Base-by-base conservation (phyloP, 306 rosid species). In the Malus asiatica region DNA sequence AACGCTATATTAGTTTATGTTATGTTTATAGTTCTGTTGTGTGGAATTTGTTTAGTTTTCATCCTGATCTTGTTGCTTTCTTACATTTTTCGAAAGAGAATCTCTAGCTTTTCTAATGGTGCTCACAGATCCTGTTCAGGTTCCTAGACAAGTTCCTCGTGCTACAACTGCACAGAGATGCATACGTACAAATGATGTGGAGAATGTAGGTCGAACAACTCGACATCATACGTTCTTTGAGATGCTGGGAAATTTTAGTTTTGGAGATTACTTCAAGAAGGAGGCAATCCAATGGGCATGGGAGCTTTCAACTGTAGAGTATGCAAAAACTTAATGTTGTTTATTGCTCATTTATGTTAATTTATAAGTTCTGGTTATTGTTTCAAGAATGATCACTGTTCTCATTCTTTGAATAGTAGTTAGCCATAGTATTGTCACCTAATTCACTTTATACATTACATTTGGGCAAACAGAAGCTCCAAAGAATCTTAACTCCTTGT, bases 221-320 rank as follows among this genome's bases (percentile, higher is more conserved):
- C 83, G 94, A 20, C 98, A 94, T 83, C 98, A 94, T 16, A 91
- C 97, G 69, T 91, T 94, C 76, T 94, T 94, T 76, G 97, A 94
- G 87, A 91, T 94, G 98, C 98, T 94, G 75, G 98, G 97, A 66
- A 94, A 94, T 87, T 94, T 94, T 87, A 94, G 96, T 86, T 91
- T 91, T 86, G 97, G 97, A 40, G 92, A 94, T 89, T 94, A 90
- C 92, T 94, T 94, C 91, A 94, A 94, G 88, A 83, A 78, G 88
- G 83, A 78, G 80, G 98, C 97, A 73, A 91, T 91, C 83, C 80
- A 72, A 44, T 94, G 97, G 98, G 98, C 98, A 13, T 94, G 98
- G 98, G 95, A 94, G 61, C 90, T 94, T 80, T 70, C 98, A 38
- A 94, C 97, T 71, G 27, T 77, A 11, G 93, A 94, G 98, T 94